Conservation (phyloP, 2,329 filamentous ascomycete genomes). For the Aspergillus eucalypticola region DNA sequence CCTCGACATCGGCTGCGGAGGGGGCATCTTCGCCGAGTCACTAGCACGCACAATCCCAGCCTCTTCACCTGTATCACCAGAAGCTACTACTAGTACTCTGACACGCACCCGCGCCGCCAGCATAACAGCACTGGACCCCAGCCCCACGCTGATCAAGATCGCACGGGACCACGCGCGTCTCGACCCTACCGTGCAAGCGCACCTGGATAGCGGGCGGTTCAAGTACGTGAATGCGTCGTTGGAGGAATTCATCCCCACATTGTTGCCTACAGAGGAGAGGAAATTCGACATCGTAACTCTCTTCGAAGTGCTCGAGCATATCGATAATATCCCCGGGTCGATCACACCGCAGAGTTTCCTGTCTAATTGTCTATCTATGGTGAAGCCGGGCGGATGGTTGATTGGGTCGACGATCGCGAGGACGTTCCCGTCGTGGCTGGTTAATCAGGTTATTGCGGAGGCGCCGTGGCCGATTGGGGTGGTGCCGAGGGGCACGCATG, state of each 20-base stretch:
- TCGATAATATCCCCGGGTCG: constrained; percentile 71
- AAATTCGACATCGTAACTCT: constrained; percentile 77
- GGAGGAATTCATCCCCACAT: constrained; percentile 52
- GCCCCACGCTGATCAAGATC: constrained; percentile 53
- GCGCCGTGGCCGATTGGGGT: constrained; percentile 69
- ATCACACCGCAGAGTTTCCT: constrained; percentile 70
- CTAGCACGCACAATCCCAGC: constrained; percentile 45
- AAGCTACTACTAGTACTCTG: constrained; percentile 4
- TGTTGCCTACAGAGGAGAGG: constrained; percentile 15
- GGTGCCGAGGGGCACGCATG: constrained; percentile 89
- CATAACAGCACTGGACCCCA: constrained; percentile 50
- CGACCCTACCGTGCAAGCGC: constrained; percentile 65
- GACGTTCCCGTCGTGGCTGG: constrained; percentile 84
- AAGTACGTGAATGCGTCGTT: constrained; percentile 75
- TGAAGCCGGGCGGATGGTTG: constrained; percentile 90
- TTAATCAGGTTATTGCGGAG: constrained; percentile 90
- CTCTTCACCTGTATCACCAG: neutral
- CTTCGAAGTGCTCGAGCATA: constrained; percentile 96
- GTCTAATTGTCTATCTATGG: constrained; percentile 57
- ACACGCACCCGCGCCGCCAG: constrained; percentile 42
- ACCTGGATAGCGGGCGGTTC: constrained; percentile 57
- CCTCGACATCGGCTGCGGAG: constrained; percentile 92
- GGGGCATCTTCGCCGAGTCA: constrained; percentile 89
- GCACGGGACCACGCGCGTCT: constrained; percentile 72
- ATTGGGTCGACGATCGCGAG: constrained; percentile 89